A percentile compares a stretch with the other conserved stretches of the same genome.
Conservation (phyloP, 108 stramenopile genomes). For the Aurantiochytrium sp. region DNA sequence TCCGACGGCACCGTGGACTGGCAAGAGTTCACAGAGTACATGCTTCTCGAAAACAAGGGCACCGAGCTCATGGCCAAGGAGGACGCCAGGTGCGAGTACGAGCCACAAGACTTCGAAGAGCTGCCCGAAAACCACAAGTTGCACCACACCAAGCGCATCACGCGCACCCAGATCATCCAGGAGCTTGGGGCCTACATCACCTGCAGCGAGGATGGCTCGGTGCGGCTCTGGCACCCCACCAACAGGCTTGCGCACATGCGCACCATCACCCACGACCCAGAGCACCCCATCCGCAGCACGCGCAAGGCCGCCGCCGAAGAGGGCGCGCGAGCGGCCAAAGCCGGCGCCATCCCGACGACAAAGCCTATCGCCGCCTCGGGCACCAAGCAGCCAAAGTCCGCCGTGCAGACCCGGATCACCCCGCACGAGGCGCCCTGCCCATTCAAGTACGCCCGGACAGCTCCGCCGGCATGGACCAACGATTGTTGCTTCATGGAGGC, state of each 20-base stretch:
- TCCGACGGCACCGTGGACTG: constrained; percentile 48
- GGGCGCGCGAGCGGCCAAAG: neutral
- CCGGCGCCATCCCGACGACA: neutral
- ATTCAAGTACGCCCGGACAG: neutral
- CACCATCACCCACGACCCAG: constrained; percentile 1
- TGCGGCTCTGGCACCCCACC: constrained; percentile 44
- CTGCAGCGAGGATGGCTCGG: constrained; percentile 41
- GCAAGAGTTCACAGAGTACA: constrained; percentile 51
- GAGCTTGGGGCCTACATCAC: constrained; percentile 35
- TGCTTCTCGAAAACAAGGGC: constrained; percentile 36
- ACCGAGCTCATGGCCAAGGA: constrained; percentile 3
- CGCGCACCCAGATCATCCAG: neutral
- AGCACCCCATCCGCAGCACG: neutral
- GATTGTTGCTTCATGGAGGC: constrained; percentile 36
- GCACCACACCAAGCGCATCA: neutral
- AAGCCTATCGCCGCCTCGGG: no score
- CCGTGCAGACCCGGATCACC: no score
- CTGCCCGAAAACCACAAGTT: neutral
- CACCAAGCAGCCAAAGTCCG: no score
- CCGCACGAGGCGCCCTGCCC: neutral
- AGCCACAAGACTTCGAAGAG: neutral
- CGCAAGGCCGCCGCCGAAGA: neutral
- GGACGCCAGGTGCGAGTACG: neutral
- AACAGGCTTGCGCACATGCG: constrained; percentile 13
- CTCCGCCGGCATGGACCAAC: constrained; percentile 36